phyloP scores from a whole-genome alignment of 176 grass and related monocot genomes.

The Ampelocalamus luodianensis region DNA sequence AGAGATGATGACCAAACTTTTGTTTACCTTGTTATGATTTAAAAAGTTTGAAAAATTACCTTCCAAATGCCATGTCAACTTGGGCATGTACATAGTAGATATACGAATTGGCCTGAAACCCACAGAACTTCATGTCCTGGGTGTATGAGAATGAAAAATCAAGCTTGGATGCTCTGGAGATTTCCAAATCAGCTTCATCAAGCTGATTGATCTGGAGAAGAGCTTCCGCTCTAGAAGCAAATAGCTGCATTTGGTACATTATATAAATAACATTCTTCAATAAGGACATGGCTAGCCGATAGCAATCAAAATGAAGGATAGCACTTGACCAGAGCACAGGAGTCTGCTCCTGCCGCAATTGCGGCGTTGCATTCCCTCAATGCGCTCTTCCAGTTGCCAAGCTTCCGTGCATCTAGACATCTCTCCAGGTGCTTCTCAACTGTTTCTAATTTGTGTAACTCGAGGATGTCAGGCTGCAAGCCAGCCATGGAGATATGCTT shows the following conservation, averaged over 20 bases:
- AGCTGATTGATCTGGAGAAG: conserved; percentile 70
- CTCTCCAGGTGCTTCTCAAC: conserved; percentile 87
- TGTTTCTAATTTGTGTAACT: conserved; percentile 79
- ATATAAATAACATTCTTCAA: conserved; percentile 10
- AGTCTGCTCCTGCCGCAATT: conserved; percentile 81
- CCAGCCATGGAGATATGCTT: conserved; percentile 66
- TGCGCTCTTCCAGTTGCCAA: conserved; percentile 77
- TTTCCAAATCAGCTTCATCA: conserved; percentile 71
- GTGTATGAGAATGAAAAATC: conserved; percentile 65
- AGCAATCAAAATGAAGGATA: neutral
- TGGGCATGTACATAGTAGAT: conserved; percentile 77
- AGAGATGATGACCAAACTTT: neutral
- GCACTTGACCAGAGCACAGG: conserved; percentile 69
- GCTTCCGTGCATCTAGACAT: conserved; percentile 71
- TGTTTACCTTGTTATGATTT: neutral
- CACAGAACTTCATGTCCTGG: conserved; percentile 65
- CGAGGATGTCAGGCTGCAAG: conserved; percentile 71
- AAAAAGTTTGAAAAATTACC: conserved; percentile 50
- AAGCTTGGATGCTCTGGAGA: conserved; percentile 81
- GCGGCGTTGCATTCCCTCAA: conserved; percentile 76
- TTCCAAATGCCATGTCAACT: conserved; percentile 87
- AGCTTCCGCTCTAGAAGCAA: conserved; percentile 80
- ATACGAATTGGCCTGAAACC: conserved; percentile 70
- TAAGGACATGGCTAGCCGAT: neutral
- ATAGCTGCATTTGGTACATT: conserved; percentile 61